Evolutionary conservation across 2,329 filamentous ascomycete species (phyloP).

Genomic region (Ceratocystis alfenasii): DNA sequence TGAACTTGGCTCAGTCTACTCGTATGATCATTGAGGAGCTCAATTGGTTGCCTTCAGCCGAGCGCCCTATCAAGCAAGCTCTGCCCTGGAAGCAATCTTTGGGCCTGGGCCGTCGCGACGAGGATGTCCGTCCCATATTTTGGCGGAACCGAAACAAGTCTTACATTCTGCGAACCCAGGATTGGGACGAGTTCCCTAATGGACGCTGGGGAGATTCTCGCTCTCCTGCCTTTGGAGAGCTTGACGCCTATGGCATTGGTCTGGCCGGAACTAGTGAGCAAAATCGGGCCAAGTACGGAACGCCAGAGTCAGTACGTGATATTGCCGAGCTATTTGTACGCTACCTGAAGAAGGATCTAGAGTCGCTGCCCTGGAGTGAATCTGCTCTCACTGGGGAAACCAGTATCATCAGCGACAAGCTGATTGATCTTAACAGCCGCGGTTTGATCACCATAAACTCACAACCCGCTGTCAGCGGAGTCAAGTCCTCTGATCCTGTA

Average conservation of each 20-base stretch:
- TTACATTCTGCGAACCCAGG: conserved; percentile 87
- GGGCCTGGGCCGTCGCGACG: conserved; percentile 72
- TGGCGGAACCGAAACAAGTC: conserved; percentile 96
- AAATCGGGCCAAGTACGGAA: conserved; percentile 89
- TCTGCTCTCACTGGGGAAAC: conserved; percentile 73
- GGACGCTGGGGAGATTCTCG: conserved; percentile 96
- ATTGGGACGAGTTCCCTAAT: conserved; percentile 99
- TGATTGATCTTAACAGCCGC: conserved; percentile 71
- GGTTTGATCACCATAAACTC: conserved; percentile 95
- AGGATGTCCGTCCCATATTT: conserved; percentile 96
- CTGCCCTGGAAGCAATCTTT: conserved; percentile 94
- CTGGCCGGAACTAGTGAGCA: conserved; percentile 90
- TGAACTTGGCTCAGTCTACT: conserved; percentile 93
- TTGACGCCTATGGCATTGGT: conserved; percentile 88
- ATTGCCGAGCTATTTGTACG: conserved; percentile 72
- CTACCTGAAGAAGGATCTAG: conserved; percentile 70
- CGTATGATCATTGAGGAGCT: conserved; percentile 90
- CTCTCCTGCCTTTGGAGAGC: conserved; percentile 88
- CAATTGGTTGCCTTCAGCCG: conserved; percentile 62
- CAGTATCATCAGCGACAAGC: conserved; percentile 59
- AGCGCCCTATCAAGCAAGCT: conserved; percentile 73
- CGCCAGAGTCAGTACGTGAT: conserved; percentile 67
- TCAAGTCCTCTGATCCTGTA: conserved; percentile 72
- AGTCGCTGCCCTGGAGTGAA: conserved; percentile 88
- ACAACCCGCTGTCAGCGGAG: conserved; percentile 85